Evolutionary conservation across 768 basidiomycete genomes (phyloP).

Genomic region (Boletus fagicola): DNA sequence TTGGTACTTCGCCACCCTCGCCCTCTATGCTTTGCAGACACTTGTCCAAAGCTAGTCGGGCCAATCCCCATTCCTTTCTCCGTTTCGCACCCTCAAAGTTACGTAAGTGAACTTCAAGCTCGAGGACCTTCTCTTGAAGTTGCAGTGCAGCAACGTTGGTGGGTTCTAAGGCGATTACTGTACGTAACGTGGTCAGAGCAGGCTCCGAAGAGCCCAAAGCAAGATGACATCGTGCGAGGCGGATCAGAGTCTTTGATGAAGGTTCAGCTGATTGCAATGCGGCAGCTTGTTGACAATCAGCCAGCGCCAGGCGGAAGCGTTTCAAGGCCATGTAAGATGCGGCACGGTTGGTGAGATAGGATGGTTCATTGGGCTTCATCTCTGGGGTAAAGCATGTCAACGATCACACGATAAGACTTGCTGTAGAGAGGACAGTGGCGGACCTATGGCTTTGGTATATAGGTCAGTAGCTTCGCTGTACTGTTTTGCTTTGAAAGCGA

Average conservation of each 20-base stretch:
- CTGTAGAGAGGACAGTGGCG: slow-evolving; percentile 23
- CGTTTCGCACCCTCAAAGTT: slow-evolving; percentile 57
- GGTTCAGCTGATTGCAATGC: slow-evolving; percentile 60
- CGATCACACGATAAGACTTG: slow-evolving; percentile 7
- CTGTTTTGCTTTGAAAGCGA: slow-evolving; percentile 62
- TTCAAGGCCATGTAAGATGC: slow-evolving; percentile 83
- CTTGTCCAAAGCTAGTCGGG: slow-evolving; percentile 76
- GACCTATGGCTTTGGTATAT: slow-evolving; percentile 76
- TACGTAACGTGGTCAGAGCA: slow-evolving; percentile 65
- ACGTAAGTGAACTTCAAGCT: slow-evolving; percentile 63
- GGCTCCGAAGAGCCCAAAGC: slow-evolving; percentile 69
- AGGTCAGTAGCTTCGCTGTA: slow-evolving; percentile 69
- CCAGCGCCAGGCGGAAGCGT: slow-evolving; percentile 68
- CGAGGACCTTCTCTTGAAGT: slow-evolving; percentile 57
- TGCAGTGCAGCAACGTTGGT: slow-evolving; percentile 57
- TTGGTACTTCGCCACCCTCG: slow-evolving; percentile 73
- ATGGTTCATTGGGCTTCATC: slow-evolving; percentile 62
- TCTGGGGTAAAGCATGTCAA: slow-evolving; percentile 35
- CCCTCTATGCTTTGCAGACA: slow-evolving; percentile 70
- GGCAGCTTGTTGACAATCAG: slow-evolving; percentile 76
- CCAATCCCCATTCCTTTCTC: slow-evolving; percentile 72
- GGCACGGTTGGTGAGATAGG: slow-evolving; percentile 83
- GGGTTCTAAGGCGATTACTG: slow-evolving; percentile 60
- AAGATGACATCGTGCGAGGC: slow-evolving; percentile 81
- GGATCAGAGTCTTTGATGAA: slow-evolving; percentile 74